Base-by-base conservation (phyloP, 768 basidiomycete genomes). In the Amanita subjunquillea region DNA sequence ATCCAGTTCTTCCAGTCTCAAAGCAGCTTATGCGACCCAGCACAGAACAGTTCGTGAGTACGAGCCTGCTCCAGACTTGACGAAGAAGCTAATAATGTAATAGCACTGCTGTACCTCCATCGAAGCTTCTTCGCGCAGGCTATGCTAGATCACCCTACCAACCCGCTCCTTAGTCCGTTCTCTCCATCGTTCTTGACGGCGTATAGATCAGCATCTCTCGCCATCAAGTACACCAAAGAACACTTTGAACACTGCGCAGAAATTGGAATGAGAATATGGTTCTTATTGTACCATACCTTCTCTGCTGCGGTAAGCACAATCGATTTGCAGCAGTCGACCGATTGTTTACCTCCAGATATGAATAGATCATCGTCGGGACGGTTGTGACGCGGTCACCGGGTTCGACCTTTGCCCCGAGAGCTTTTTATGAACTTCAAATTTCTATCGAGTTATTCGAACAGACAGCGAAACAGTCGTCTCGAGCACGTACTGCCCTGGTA, bases 41-140 rank as follows among this genome's bases (percentile, higher is more conserved):
- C 73, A 77, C 64, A 68, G 78, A 6, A 78, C 77, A 56, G 78
- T 80, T 57, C 77, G 79, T 82, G 59, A 68, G 75, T 77, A 41
- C 15, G 22, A 30, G 8, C 30, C 9, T 34, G 29, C 39, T 32
- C 12, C 50, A 15, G 41, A 12, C 41, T 34, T 8, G 22, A 48
- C 9, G 4, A 20, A 15, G 12, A 3, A 4, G 4, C 20, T 37
- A 4, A 48, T 13, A 12, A 1, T 22, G 30, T 13, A 75, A 3
- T 43, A 51, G 76, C 72, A 3, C 74, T 80, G 75, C 56, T 79
- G 9, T 78, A 78, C 58, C 64, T 80, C 1, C 78, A 80, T 56
- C 63, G 78, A 44, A 77, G 76, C 55, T 80, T 76, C 65, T 80
- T 79, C 50, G 77, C 78, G 3, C 76, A 80, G 57, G 76, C 78